Percentiles rank a stretch among this genome's conserved stretches.
Evolutionary conservation across 139 green algal genomes (phyloP).

Genomic region (Raphidocelis subcapitata): DNA sequence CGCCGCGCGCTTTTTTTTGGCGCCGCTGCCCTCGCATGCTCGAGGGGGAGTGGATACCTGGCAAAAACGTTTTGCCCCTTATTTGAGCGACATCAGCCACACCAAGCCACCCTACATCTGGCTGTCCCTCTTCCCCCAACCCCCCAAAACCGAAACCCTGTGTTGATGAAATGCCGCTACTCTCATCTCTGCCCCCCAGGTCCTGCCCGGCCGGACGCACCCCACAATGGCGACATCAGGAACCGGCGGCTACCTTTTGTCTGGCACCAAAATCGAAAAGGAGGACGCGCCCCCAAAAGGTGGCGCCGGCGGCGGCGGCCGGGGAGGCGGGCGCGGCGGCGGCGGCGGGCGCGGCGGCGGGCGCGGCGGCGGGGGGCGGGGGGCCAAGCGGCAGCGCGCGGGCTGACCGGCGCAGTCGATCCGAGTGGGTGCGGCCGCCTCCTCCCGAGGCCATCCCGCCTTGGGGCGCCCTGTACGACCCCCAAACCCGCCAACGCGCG

Average conservation of each 20-base stretch:
- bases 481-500: too few relatives aligned
- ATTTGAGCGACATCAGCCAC: not conserved
- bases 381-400: not conserved
- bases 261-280: slow-evolving; percentile 42
- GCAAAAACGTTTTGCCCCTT: not conserved
- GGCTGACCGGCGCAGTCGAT: too few relatives aligned
- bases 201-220: slow-evolving; percentile 80
- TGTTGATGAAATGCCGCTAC: not conserved
- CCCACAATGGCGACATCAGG: slow-evolving; percentile 77
- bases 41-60: not conserved
- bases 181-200: slow-evolving; percentile 38
- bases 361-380: too few relatives aligned
- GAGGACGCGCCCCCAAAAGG: not conserved
- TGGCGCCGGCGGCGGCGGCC: not conserved
- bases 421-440: too few relatives aligned
- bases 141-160: too few relatives aligned
- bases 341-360: too few relatives aligned
- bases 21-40: not conserved
- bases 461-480: too few relatives aligned
- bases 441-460: too few relatives aligned
- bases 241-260: slow-evolving; percentile 82
- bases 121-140: not conserved
- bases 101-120: not conserved
- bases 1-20: not conserved
- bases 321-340: too few relatives aligned